Percentiles rank a stretch among this genome's conserved stretches.
phyloP scores from a whole-genome alignment of 164 flowering plant species.

The Buxus sempervirens region DNA sequence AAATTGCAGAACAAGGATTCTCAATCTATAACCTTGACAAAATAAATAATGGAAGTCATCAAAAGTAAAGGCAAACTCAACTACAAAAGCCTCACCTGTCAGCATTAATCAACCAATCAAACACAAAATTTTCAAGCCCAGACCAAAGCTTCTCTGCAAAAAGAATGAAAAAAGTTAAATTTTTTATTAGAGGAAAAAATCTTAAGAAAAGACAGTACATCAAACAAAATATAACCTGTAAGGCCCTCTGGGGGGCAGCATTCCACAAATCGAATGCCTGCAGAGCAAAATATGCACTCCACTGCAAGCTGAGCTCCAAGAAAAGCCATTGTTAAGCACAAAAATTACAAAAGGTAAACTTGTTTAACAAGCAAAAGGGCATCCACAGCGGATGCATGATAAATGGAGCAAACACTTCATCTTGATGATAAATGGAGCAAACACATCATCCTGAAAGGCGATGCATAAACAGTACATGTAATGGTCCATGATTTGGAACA shows the following conservation, averaged over 20 bases:
- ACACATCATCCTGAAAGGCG: too few species aligned
- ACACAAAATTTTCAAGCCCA: constrained; percentile 96
- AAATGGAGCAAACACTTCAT: too few species aligned
- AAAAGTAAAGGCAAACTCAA: not conserved
- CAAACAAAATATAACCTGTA: constrained; percentile 40
- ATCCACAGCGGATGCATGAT: too few species aligned
- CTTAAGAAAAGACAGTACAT: not conserved
- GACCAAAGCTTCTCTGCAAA: constrained; percentile 93
- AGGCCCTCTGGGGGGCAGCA: constrained; percentile 83
- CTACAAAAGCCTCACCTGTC: constrained; percentile 58
- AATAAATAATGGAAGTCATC: constrained; percentile 4
- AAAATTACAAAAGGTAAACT: not conserved
- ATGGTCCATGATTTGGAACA: too few species aligned
- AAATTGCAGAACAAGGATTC: not conserved
- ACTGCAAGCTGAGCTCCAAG: constrained; percentile 57
- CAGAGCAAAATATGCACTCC: constrained; percentile 88
- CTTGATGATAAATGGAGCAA: too few species aligned
- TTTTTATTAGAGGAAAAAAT: not conserved
- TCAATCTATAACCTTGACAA: not conserved
- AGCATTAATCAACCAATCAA: constrained; percentile 98
- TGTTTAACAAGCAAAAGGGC: not conserved
- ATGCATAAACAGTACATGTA: too few species aligned
- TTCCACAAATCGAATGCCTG: constrained; percentile 79
- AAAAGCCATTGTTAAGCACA: constrained; percentile 6
- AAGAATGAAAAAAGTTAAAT: constrained; percentile 7